Evolutionary conservation across 2,329 filamentous ascomycete genomes (phyloP).

Genomic region (Phyllosticta capitalensis): DNA sequence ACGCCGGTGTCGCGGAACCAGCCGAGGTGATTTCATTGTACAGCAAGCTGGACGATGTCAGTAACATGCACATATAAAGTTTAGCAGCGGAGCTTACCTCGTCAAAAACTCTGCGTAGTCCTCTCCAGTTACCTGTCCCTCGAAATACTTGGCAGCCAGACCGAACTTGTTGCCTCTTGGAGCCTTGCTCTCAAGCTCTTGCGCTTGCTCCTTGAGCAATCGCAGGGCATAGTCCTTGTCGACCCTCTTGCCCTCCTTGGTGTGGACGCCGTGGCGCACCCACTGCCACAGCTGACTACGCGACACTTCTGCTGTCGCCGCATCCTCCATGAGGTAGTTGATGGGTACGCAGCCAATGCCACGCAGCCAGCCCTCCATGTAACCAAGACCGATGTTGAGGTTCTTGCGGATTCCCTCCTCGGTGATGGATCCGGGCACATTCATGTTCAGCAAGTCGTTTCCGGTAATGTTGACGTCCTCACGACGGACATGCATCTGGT

Average conservation of each 20-base stretch:
- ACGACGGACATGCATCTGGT: conserved; percentile 84
- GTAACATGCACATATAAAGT: conserved; percentile 10
- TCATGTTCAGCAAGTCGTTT: conserved; percentile 96
- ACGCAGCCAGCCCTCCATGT: conserved; percentile 98
- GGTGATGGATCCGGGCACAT: conserved; percentile 83
- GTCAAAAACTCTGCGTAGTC: conserved; percentile 97
- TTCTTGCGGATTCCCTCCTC: conserved; percentile 97
- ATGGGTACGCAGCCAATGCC: conserved; percentile 94
- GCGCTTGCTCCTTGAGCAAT: conserved; percentile 76
- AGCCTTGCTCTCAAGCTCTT: conserved; percentile 63
- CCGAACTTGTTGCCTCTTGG: conserved; percentile 86
- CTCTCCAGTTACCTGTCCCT: conserved; percentile 87
- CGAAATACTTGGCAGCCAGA: conserved; percentile 86
- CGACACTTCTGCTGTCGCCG: conserved; percentile 91
- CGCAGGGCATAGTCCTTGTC: conserved; percentile 86
- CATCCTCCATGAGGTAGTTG: conserved; percentile 98
- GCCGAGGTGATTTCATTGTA: conserved; percentile 68
- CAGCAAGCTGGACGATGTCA: conserved; percentile 49
- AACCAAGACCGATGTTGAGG: conserved; percentile 88
- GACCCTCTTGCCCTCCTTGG: conserved; percentile 80
- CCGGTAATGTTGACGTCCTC: conserved; percentile 80
- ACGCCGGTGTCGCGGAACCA: conserved; percentile 2
- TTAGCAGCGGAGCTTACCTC: conserved; percentile 44
- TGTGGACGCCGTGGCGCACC: conserved; percentile 64
- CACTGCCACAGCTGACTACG: conserved; percentile 96